Conservation (phyloP, 441 rosid species). For the Eruca vesicaria region DNA sequence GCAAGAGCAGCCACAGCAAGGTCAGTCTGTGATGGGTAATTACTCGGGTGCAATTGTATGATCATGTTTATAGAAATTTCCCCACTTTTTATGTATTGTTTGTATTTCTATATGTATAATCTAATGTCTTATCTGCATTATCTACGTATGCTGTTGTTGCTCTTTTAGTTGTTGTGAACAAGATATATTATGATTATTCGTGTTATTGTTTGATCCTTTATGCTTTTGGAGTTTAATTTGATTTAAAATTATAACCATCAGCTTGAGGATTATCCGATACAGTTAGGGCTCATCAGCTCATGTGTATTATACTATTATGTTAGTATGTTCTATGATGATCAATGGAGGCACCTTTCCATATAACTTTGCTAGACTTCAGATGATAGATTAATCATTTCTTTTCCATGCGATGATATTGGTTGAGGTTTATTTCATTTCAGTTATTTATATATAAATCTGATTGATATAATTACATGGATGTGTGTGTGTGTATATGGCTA, state of each 20-base stretch:
- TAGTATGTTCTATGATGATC: background rate
- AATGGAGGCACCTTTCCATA: background rate
- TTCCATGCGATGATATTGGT: slow-evolving; percentile 24
- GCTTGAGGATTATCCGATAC: background rate
- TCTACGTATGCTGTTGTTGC: slow-evolving; percentile 15
- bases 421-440: slow-evolving; percentile 6
- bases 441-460: background rate
- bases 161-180: slow-evolving; percentile 17
- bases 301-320: background rate
- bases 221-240: background rate
- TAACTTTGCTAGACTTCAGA: too few species aligned
- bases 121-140: slow-evolving; percentile 5
- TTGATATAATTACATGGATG: background rate
- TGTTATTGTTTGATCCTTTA: background rate
- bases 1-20: slow-evolving; percentile 25
- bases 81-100: slow-evolving; percentile 14
- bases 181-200: background rate
- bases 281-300: slow-evolving; percentile 29
- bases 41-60: slow-evolving; percentile 26
- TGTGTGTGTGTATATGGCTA: background rate
- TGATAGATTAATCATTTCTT: background rate
- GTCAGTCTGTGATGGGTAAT: slow-evolving; percentile 35
- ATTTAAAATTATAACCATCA: background rate
- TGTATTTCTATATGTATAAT: slow-evolving; percentile 12
- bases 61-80: slow-evolving; percentile 7